A percentile compares a stretch with the other conserved stretches of the same genome.
Evolutionary conservation across 1,284 basidiomycete species (phyloP).

Genomic region (Stereum hirsutum): DNA sequence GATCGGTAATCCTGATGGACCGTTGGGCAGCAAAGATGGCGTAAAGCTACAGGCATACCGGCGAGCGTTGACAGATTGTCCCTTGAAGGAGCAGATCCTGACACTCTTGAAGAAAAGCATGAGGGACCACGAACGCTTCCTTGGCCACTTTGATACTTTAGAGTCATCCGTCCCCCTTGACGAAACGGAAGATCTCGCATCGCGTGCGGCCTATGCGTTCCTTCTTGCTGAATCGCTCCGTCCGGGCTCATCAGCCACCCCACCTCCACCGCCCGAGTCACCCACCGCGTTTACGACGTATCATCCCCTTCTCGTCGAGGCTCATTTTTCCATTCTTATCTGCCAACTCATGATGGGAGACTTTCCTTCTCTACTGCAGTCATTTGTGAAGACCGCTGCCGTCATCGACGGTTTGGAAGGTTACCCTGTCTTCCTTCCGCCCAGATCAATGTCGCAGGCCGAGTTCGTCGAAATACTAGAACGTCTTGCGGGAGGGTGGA

Average conservation of each 20-base stretch:
- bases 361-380: slow-evolving; percentile 46
- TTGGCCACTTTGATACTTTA: slow-evolving; percentile 69
- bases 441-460: slow-evolving; percentile 76
- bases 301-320: slow-evolving; percentile 76
- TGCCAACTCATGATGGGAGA: slow-evolving; percentile 68
- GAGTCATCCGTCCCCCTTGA: slow-evolving; percentile 26
- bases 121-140: slow-evolving; percentile 73
- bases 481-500: slow-evolving; percentile 65
- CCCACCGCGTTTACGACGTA: slow-evolving; percentile 70
- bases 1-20: slow-evolving; percentile 66
- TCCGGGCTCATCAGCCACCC: slow-evolving; percentile 40
- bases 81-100: slow-evolving; percentile 48
- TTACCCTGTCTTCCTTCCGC: slow-evolving; percentile 76
- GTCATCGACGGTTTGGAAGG: slow-evolving; percentile 74
- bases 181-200: slow-evolving; percentile 37
- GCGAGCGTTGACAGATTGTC: slow-evolving; percentile 36
- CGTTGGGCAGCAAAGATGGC: slow-evolving; percentile 48
- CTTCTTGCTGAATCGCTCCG: slow-evolving; percentile 55
- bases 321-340: slow-evolving; percentile 69
- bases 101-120: slow-evolving; percentile 58
- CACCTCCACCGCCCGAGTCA: slow-evolving; percentile 23
- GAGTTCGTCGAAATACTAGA: slow-evolving; percentile 78
- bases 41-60: slow-evolving; percentile 57
- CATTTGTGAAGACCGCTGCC: slow-evolving; percentile 52
- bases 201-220: slow-evolving; percentile 56